These are phyloP conservation scores for Biancaea sappan DNA, from an alignment of 306 rosid genomes.

Conservation along the genomic window DNA sequence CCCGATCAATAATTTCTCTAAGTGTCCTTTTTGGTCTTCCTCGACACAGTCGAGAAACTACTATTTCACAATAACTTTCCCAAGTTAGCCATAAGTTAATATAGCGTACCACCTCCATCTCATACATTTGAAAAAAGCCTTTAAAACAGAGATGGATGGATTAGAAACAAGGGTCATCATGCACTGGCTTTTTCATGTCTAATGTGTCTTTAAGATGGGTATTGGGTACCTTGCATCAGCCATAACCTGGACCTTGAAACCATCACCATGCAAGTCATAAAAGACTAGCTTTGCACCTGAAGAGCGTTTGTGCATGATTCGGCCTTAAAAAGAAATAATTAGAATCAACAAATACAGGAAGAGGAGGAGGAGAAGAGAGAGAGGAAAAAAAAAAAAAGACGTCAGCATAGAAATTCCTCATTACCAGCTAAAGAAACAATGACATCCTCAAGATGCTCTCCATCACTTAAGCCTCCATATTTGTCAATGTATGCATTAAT, in stretches of 20 bases:
- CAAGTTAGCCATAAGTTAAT: no score
- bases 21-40: no score
- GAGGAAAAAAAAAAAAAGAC: neutral
- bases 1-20: no score
- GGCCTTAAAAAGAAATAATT: slow-evolving; percentile 43
- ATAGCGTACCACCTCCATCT: neutral
- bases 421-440: slow-evolving; percentile 70
- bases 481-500: slow-evolving; percentile 48
- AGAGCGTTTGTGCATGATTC: slow-evolving; percentile 66
- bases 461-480: slow-evolving; percentile 52
- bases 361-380: neutral
- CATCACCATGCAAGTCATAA: slow-evolving; percentile 71
- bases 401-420: slow-evolving; percentile 33
- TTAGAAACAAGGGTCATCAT: neutral
- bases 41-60: no score
- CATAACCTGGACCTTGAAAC: slow-evolving; percentile 82
- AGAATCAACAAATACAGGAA: slow-evolving; percentile 12
- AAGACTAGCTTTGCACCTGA: slow-evolving; percentile 75
- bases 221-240: slow-evolving; percentile 74
- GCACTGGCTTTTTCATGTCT: neutral
- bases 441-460: slow-evolving; percentile 75
- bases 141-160: neutral
- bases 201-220: neutral
- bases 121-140: neutral
- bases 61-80: no score